phyloP scores from a whole-genome alignment of 129 eudicot species.

The Escallonia rubra region DNA sequence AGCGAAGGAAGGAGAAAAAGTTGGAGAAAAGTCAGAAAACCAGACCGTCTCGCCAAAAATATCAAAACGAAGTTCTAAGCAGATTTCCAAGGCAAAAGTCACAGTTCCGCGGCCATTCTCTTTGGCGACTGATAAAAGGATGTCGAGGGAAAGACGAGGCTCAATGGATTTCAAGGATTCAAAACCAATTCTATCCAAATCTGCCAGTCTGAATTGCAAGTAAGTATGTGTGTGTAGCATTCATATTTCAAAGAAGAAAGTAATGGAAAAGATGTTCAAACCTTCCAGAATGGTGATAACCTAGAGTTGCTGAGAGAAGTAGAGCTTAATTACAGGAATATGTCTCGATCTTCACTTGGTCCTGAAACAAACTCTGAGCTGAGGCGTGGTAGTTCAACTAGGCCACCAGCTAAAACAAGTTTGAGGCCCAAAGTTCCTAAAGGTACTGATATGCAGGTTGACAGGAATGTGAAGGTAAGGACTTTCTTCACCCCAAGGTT shows the following conservation, averaged over 20 bases:
- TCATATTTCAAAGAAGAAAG: no score
- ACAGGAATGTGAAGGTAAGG: conserved; percentile 13
- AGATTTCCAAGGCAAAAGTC: conserved; percentile 13
- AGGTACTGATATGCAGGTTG: conserved; percentile 6
- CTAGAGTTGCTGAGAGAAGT: no score
- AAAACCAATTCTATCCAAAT: conserved; percentile 19
- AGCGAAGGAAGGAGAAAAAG: conserved; percentile 9
- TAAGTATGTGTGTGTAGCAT: conserved; percentile 5
- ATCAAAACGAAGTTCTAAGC: conserved; percentile 8
- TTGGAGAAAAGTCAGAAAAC: not conserved
- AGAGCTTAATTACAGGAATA: not conserved
- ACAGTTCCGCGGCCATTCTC: conserved; percentile 36
- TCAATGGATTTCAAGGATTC: conserved; percentile 19
- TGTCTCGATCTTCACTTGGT: not conserved
- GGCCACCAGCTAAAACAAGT: conserved; percentile 4
- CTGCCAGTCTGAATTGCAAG: conserved; percentile 21
- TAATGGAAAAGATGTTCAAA: no score
- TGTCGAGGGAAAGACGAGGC: conserved; percentile 15
- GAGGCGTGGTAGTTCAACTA: conserved; percentile 11
- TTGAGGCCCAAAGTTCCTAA: conserved; percentile 11
- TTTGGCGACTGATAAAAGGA: conserved; percentile 30
- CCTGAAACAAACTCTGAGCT: conserved; percentile 7
- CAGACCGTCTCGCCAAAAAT: conserved; percentile 11
- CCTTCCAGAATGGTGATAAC: no score
- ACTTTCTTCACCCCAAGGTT: not conserved